Percentiles rank a stretch among this genome's conserved stretches.
Conservation (phyloP, 2,329 filamentous ascomycete species). For the Rugonectria rugulosa region DNA sequence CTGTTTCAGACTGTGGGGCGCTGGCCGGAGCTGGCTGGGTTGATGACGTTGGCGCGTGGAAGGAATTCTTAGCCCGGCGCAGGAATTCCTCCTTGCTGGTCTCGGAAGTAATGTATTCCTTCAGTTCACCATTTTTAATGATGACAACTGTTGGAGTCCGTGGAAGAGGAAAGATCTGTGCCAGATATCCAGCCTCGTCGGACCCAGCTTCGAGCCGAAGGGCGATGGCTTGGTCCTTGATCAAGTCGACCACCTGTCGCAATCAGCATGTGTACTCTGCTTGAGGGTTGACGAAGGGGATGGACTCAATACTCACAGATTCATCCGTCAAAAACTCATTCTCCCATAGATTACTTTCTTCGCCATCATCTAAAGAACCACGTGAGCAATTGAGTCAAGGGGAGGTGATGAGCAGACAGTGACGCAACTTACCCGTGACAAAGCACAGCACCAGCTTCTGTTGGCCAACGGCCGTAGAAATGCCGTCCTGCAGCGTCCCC, state of each 20-base stretch:
- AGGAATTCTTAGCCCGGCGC: constrained; percentile 47
- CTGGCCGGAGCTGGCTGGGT: constrained; percentile 25
- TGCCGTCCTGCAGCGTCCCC: constrained; percentile 82
- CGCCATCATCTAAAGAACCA: constrained; percentile 50
- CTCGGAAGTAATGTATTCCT: constrained; percentile 76
- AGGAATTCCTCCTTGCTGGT: constrained; percentile 72
- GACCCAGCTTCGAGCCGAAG: constrained; percentile 76
- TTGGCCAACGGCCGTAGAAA: constrained; percentile 76
- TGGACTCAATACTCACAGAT: constrained; percentile 53
- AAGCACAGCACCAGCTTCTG: constrained; percentile 86
- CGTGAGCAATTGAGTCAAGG: constrained; percentile 24
- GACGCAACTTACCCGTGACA: constrained; percentile 68
- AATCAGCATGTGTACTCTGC: constrained; percentile 19
- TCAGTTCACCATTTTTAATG: constrained; percentile 79
- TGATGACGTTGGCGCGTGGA: constrained; percentile 36
- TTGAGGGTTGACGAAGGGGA: constrained; percentile 5
- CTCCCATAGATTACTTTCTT: constrained; percentile 78
- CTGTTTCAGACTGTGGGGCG: constrained; percentile 28
- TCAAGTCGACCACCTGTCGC: constrained; percentile 60
- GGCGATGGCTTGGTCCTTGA: constrained; percentile 70
- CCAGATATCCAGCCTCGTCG: constrained; percentile 81
- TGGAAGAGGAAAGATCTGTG: constrained; percentile 82
- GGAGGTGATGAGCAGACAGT: background rate
- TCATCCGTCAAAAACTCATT: constrained; percentile 68
- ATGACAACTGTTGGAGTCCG: constrained; percentile 81